A percentile compares a stretch with the other conserved stretches of the same genome.
Evolutionary conservation across 208 protist species (phyloP).

Genomic region (Acanthamoeba sp.): DNA sequence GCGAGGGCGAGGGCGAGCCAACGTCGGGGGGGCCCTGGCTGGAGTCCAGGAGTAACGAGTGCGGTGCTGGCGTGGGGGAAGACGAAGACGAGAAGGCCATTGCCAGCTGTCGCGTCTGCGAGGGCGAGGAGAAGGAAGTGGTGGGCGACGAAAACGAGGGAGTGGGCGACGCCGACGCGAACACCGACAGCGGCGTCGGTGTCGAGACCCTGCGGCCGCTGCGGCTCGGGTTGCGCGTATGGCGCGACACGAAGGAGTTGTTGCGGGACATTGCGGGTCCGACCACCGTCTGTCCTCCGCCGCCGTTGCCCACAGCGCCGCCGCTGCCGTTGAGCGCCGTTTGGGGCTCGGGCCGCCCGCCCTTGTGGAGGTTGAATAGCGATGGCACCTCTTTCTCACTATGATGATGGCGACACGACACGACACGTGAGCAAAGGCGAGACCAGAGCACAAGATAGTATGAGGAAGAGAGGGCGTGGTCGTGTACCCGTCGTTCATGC

Average conservation of each 20-base stretch:
- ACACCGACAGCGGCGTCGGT: slow-evolving; percentile 16
- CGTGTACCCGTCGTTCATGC: slow-evolving; percentile 43
- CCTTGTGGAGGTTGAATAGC: slow-evolving; percentile 13
- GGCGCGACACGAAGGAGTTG: slow-evolving; percentile 7
- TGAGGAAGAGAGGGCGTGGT: too few species aligned
- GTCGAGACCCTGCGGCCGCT: slow-evolving; percentile 1
- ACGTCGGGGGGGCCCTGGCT: too few species aligned
- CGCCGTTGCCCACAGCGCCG: neutral
- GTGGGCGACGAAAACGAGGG: slow-evolving; percentile 14
- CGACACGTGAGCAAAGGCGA: neutral
- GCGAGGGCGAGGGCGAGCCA: neutral
- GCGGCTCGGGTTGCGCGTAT: slow-evolving; percentile 30
- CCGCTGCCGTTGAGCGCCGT: neutral
- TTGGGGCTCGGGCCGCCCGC: neutral
- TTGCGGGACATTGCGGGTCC: neutral
- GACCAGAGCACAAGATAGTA: too few species aligned
- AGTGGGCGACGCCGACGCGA: neutral
- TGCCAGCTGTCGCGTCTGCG: neutral
- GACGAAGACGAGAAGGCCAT: neutral
- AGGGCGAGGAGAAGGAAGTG: neutral
- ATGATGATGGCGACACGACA: neutral
- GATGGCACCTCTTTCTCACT: slow-evolving; percentile 49
- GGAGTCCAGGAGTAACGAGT: too few species aligned
- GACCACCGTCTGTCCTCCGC: too few species aligned
- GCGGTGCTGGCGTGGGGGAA: neutral